These are phyloP conservation scores for Ulota crispa DNA, from an alignment of 225 moss, liverwort and hornwort genomes.

Conservation along the genomic window DNA sequence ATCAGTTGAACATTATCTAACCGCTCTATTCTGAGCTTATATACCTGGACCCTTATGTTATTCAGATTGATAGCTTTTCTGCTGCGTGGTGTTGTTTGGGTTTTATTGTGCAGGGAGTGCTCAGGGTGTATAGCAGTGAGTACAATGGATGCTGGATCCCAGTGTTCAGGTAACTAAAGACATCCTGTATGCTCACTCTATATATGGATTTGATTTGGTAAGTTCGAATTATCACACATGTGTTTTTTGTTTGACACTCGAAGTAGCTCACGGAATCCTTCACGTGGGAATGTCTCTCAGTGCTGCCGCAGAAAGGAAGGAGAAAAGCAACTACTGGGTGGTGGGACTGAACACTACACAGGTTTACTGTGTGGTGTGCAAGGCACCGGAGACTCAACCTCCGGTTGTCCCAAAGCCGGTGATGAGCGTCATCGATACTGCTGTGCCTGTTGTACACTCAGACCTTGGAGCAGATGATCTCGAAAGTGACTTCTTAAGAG, in stretches of 20 bases:
- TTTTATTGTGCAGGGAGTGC: constrained; percentile 57
- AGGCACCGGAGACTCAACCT: constrained; percentile 58
- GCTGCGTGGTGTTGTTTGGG: background rate
- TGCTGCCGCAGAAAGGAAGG: constrained; percentile 57
- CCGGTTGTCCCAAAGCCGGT: constrained; percentile 74
- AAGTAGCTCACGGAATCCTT: background rate
- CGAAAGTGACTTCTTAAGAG: constrained; percentile 75
- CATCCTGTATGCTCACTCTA: background rate
- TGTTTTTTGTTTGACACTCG: too few species aligned
- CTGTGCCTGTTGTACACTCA: constrained; percentile 80
- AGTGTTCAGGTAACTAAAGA: constrained; percentile 60
- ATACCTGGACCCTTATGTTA: background rate
- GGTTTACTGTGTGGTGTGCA: constrained; percentile 77
- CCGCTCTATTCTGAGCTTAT: too few species aligned
- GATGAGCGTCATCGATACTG: constrained; percentile 60
- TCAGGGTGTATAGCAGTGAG: constrained; percentile 70
- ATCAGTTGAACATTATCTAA: background rate
- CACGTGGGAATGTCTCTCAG: constrained; percentile 35
- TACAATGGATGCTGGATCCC: constrained; percentile 92
- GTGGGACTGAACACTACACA: constrained; percentile 79
- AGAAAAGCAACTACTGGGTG: constrained; percentile 67
- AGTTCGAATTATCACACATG: background rate
- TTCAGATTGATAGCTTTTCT: background rate
- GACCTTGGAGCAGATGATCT: constrained; percentile 87
- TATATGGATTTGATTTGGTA: too few species aligned